Base-by-base conservation (phyloP, 108 stramenopile genomes). In the Asterionellopsis glacialis region DNA sequence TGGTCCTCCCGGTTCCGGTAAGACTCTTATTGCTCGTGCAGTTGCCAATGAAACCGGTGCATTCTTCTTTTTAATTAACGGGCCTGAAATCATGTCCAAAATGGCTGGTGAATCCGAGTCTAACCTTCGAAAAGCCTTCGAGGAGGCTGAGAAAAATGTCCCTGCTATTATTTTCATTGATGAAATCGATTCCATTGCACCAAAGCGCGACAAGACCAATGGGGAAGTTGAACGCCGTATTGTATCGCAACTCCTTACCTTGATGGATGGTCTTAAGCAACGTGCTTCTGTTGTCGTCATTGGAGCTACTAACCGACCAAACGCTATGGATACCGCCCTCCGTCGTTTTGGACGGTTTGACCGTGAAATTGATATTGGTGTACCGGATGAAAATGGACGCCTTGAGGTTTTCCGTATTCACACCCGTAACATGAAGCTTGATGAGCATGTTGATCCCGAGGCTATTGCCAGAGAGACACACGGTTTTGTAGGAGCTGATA, bases 91-190 rank as follows among this genome's bases (percentile, higher is more conserved):
- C 84, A 99, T 99, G 98, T 90, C 87, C 72, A 99, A 99, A 79
- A 99, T 99, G 98, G 97, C 98, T 11, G 98, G 98, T 25, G 98
- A 99, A 65, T 90, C 88, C 3, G 98, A 99, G 74, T 90, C 90
- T 45, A 99, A 99, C 76, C 80, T 99, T 27, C 81, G 98, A 27
- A 99, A 98, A 76, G 97, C 95, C 27, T 97, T 96, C 65, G 95
- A 98, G 70, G 95, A 98, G 73, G 93, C 95, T 12, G 98, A 99
- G 79, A 97, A 98, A 89, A 98, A 99, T 72, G 95, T 97, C 1
- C 98, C 98, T 26, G 93, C 97, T 53, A 99, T 99, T 75, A 99
- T 99, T 76, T 99, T 99, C 72, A 99, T 99, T 67, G 98, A 99
- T 67, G 98, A 99, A 68, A 99, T 99, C 68, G 98, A 99, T 68